Evolutionary conservation across 2,329 filamentous ascomycete genomes (phyloP).

Genomic region (Ceratocystis alfenasii): DNA sequence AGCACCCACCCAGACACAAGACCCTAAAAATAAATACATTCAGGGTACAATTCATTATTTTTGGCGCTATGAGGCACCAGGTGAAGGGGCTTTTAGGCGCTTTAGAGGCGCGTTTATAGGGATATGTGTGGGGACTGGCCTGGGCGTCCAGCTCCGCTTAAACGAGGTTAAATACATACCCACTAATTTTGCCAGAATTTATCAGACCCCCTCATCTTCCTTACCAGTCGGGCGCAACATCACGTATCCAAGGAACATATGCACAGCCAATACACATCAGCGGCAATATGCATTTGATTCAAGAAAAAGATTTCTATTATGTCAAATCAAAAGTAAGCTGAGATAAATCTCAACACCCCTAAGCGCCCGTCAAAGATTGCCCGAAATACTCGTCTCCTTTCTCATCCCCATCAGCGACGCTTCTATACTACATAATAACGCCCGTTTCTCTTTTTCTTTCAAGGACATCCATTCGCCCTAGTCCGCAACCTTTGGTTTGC

Average conservation of each 20-base stretch:
- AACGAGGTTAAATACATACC: too few relatives aligned
- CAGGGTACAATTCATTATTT: constrained; percentile 1
- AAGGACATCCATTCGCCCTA: neutral
- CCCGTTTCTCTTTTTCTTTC: neutral
- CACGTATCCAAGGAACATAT: neutral
- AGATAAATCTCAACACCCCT: too few relatives aligned
- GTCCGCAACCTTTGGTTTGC: neutral
- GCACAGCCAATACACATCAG: neutral
- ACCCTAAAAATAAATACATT: neutral
- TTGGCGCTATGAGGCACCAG: neutral
- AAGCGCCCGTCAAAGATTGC: too few relatives aligned
- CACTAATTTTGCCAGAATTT: neutral
- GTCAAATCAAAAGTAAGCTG: too few relatives aligned
- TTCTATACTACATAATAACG: neutral
- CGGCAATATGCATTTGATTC: neutral
- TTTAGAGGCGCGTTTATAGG: neutral
- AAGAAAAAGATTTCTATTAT: too few relatives aligned
- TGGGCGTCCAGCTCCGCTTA: neutral
- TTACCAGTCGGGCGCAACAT: neutral
- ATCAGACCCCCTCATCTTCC: neutral
- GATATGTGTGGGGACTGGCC: neutral
- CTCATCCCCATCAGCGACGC: too few relatives aligned
- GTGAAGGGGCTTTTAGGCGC: neutral
- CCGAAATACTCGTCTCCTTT: too few relatives aligned
- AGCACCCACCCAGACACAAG: neutral